phyloP scores from a whole-genome alignment of 2,329 filamentous ascomycete genomes.

The Colletotrichum echinochloae region DNA sequence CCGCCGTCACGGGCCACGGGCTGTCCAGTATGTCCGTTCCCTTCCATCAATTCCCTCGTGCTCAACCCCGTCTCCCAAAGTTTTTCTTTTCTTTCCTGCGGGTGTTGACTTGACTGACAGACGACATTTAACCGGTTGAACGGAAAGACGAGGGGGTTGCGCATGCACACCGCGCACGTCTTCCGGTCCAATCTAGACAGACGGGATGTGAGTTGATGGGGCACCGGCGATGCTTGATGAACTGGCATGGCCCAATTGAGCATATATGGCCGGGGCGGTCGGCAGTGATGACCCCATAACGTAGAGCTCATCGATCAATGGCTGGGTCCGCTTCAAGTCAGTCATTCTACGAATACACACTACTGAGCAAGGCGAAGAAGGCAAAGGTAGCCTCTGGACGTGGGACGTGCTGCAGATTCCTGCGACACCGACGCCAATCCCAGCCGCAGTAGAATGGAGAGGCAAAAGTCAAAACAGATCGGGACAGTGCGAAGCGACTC shows the following conservation, averaged over 20 bases:
- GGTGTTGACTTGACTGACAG: constrained; percentile 31
- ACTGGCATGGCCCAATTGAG: constrained; percentile 38
- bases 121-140: constrained; percentile 18
- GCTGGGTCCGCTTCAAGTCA: constrained; percentile 29
- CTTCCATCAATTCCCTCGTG: constrained; percentile 9
- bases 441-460: not conserved
- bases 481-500: constrained; percentile 20
- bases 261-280: constrained; percentile 35
- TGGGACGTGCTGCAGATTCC: constrained; percentile 36
- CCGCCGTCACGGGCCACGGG: constrained; percentile 30
- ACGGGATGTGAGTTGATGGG: constrained; percentile 35
- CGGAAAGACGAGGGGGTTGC: constrained; percentile 28
- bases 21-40: constrained; percentile 36
- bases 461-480: not conserved
- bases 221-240: constrained; percentile 39
- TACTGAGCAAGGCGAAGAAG: constrained; percentile 1
- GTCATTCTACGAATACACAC: constrained; percentile 18
- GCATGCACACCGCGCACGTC: constrained; percentile 27
- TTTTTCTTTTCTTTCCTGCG: not conserved
- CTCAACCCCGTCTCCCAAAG: constrained; percentile 19
- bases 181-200: constrained; percentile 32
- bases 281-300: constrained; percentile 27
- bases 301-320: constrained; percentile 27
- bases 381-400: constrained; percentile 6
- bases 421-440: constrained; percentile 4